Percentiles rank a stretch among this genome's conserved stretches.
Evolutionary conservation across 192 early-diverging fungal genomes (phyloP).

Genomic region (Paraglomus brasilianum): DNA sequence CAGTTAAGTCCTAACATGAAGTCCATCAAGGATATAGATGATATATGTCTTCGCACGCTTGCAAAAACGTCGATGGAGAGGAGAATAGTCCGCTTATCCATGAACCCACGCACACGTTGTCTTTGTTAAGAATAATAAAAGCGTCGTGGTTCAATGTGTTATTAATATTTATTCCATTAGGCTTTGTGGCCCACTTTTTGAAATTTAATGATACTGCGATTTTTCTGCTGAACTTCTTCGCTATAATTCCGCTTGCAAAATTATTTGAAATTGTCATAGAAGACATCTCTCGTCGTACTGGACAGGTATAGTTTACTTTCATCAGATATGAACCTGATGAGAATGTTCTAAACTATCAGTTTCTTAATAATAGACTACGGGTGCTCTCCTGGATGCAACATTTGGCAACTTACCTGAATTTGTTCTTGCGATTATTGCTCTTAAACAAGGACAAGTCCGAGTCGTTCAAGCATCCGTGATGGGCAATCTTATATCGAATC

Average conservation of each 20-base stretch:
- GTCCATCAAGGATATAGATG: too few species aligned
- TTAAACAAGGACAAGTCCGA: constrained; percentile 70
- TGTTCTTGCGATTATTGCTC: constrained; percentile 79
- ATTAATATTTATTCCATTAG: constrained; percentile 77
- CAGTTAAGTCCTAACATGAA: too few species aligned
- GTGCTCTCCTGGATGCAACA: constrained; percentile 75
- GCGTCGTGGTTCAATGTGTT: constrained; percentile 73
- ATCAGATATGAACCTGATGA: too few species aligned
- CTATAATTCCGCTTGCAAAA: constrained; percentile 86
- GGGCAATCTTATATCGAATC: constrained; percentile 87
- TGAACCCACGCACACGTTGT: too few species aligned
- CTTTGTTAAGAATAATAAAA: too few species aligned
- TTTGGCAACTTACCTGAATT: constrained; percentile 88
- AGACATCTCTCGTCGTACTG: too few species aligned
- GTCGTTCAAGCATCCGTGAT: constrained; percentile 89
- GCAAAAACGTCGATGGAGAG: too few species aligned
- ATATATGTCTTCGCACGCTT: too few species aligned
- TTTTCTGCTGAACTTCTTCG: constrained; percentile 84
- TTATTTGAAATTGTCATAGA: too few species aligned
- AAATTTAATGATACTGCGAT: constrained; percentile 61
- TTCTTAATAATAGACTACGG: constrained; percentile 76
- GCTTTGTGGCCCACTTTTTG: constrained; percentile 62
- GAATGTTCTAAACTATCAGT: too few species aligned
- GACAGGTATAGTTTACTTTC: too few species aligned
- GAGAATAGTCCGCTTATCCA: too few species aligned